Percentiles rank a stretch among this genome's conserved stretches.
Evolutionary conservation across 345 rosid genomes (phyloP).

Genomic region (Eucalyptus urophylla): DNA sequence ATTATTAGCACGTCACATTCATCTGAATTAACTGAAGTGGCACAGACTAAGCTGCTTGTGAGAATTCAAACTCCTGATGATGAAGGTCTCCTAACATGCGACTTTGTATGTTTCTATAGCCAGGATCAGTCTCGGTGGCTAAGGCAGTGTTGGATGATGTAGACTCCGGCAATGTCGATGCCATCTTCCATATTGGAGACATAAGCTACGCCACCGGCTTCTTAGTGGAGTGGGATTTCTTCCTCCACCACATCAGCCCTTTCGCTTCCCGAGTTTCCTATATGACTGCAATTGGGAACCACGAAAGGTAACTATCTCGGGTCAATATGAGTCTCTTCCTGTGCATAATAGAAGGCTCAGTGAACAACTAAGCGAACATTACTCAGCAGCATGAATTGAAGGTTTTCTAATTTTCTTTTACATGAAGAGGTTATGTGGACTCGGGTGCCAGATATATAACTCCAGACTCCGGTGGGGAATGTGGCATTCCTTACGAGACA

Average conservation of each 20-base stretch:
- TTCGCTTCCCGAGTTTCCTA: constrained; percentile 52
- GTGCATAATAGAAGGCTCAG: not conserved
- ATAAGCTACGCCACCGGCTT: constrained; percentile 75
- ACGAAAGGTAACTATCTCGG: constrained; percentile 28
- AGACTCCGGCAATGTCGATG: constrained; percentile 24
- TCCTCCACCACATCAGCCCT: constrained; percentile 39
- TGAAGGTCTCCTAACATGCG: not conserved
- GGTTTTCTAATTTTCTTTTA: not conserved
- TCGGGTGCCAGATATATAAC: constrained; percentile 23
- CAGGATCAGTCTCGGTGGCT: constrained; percentile 48
- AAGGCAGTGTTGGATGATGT: constrained; percentile 35
- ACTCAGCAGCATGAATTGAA: not conserved
- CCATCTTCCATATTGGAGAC: constrained; percentile 71
- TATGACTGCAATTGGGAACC: constrained; percentile 74
- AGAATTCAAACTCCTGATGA: not conserved
- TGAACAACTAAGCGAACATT: not conserved
- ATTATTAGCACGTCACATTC: not conserved
- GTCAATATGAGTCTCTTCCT: not conserved
- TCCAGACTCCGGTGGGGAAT: constrained; percentile 69
- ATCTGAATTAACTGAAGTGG: not conserved
- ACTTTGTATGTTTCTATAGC: constrained; percentile 6
- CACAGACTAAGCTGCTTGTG: not conserved
- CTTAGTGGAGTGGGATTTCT: constrained; percentile 66
- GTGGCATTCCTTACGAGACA: constrained; percentile 59
- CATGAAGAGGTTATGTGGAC: constrained; percentile 30